Evolutionary conservation across 1,284 basidiomycete genomes (phyloP).

Genomic region (Pterulicium gracile): DNA sequence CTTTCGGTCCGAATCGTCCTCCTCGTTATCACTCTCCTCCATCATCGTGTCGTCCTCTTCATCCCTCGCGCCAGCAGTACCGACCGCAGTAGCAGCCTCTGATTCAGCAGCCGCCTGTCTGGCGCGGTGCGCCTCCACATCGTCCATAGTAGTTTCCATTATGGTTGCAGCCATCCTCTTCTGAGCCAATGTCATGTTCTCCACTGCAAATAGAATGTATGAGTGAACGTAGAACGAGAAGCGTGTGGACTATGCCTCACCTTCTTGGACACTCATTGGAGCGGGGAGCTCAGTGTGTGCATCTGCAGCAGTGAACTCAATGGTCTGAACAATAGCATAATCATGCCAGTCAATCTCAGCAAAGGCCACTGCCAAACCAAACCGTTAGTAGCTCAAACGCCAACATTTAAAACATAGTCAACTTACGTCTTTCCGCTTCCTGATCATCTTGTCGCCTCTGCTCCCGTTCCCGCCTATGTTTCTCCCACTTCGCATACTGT

Average conservation of each 20-base stretch:
- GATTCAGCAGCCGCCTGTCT: conserved; percentile 72
- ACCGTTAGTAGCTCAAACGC: conserved; percentile 8
- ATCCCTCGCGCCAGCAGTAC: conserved; percentile 37
- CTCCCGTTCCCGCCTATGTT: conserved; percentile 72
- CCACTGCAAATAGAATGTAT: conserved; percentile 32
- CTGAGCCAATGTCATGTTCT: conserved; percentile 94
- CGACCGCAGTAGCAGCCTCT: conserved; percentile 62
- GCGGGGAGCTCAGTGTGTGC: conserved; percentile 86
- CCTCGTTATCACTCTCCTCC: conserved; percentile 73
- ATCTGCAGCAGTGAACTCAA: conserved; percentile 94
- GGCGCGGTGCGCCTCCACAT: conserved; percentile 71
- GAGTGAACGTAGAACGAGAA: not conserved
- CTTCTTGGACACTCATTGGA: conserved; percentile 89
- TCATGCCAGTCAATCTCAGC: conserved; percentile 99
- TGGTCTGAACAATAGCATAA: conserved; percentile 97
- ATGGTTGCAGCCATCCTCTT: conserved; percentile 98
- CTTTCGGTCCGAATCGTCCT: conserved; percentile 52
- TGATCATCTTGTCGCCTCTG: conserved; percentile 83
- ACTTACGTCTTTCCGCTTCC: conserved; percentile 77
- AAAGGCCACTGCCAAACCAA: conserved; percentile 64
- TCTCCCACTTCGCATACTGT: conserved; percentile 85
- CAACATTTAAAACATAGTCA: conserved; percentile 4
- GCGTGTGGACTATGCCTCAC: not conserved
- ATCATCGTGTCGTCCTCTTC: conserved; percentile 57
- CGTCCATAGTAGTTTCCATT: conserved; percentile 86